Conservation (phyloP, 805 yeast genomes). For the Candida incommunis region DNA sequence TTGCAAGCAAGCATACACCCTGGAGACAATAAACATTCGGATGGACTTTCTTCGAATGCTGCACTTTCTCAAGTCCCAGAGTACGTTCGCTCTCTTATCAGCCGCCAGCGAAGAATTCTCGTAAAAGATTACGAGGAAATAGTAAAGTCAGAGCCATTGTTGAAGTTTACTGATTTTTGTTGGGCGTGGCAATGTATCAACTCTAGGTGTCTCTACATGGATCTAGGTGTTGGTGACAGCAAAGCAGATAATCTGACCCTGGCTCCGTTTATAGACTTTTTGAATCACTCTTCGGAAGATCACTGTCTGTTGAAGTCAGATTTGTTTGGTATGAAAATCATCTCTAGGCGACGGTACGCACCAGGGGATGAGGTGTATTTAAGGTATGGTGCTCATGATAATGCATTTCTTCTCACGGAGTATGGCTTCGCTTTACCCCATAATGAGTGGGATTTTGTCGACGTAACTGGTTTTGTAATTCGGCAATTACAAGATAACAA, state of each 20-base stretch:
- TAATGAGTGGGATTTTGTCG: conserved; percentile 61
- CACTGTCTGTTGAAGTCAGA: conserved; percentile 37
- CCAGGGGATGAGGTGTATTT: conserved; percentile 48
- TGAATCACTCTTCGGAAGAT: conserved; percentile 45
- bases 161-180: conserved; percentile 23
- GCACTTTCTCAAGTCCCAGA: too few relatives aligned
- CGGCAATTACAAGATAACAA: conserved; percentile 12
- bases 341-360: conserved; percentile 22
- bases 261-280: conserved; percentile 83
- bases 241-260: conserved; percentile 62
- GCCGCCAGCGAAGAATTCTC: background rate
- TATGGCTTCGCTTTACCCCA: conserved; percentile 59
- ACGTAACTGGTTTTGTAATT: conserved; percentile 33
- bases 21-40: too few relatives aligned
- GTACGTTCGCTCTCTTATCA: background rate
- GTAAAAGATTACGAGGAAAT: background rate
- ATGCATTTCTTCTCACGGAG: conserved; percentile 68
- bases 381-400: conserved; percentile 81
- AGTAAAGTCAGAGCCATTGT: conserved; percentile 7
- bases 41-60: too few relatives aligned
- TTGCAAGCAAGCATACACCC: too few relatives aligned
- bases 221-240: conserved; percentile 44
- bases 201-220: conserved; percentile 79
- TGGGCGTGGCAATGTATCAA: conserved; percentile 84
- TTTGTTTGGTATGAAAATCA: conserved; percentile 38